phyloP scores from a whole-genome alignment of 768 basidiomycete species.

The Ephemerocybe angulata region DNA sequence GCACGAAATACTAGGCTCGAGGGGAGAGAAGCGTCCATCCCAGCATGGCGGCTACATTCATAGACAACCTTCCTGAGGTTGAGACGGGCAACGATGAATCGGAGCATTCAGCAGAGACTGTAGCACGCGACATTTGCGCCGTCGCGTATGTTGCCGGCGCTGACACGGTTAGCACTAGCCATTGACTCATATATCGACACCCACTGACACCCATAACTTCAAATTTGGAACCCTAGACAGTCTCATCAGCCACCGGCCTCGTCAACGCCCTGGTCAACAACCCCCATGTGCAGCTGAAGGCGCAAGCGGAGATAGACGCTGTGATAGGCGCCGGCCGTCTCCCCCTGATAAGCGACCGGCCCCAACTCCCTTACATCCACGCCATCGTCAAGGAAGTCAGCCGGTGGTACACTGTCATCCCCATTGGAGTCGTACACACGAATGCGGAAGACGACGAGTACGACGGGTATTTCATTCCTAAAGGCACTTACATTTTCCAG shows the following conservation, averaged over 20 bases:
- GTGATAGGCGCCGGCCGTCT: conserved; percentile 34
- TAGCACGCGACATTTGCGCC: no score
- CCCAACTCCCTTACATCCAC: conserved; percentile 32
- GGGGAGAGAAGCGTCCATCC: not conserved
- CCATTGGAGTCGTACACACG: conserved; percentile 24
- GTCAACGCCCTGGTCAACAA: not conserved
- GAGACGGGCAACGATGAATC: no score
- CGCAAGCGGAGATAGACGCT: conserved; percentile 38
- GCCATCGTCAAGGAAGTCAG: conserved; percentile 31
- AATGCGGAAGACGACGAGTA: conserved; percentile 32
- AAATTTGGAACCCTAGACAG: no score
- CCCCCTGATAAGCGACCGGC: conserved; percentile 27
- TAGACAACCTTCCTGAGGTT: no score
- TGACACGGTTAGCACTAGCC: no score
- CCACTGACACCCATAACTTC: no score
- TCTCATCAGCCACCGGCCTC: not conserved
- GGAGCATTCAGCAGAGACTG: no score
- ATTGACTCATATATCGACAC: no score
- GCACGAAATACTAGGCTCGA: not conserved
- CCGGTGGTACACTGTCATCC: conserved; percentile 20
- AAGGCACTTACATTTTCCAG: not conserved
- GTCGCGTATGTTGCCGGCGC: no score
- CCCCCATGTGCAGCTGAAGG: conserved; percentile 4
- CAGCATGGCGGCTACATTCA: conserved; percentile 1
- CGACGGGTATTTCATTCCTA: conserved; percentile 19